Base-by-base conservation (phyloP, 495 filamentous ascomycete genomes). In the Cudoniella acicularis region DNA sequence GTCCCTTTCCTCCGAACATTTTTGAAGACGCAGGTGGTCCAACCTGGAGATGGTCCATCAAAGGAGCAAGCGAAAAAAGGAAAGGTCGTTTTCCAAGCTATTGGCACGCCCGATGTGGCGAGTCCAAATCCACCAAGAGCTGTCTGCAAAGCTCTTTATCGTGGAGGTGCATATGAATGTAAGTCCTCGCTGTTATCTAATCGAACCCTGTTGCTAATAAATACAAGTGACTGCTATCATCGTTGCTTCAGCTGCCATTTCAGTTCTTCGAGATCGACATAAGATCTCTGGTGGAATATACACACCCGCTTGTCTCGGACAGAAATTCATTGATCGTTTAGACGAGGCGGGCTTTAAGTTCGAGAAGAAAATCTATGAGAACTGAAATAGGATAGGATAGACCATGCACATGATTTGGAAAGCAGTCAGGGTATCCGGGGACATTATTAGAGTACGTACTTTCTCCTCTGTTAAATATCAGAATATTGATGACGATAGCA, bases 241-340 rank as follows among this genome's bases (percentile, higher is more conserved):
- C 52, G 52, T 90, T 22, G 79, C 83, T 1, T 81, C 92, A 69
- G 90, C 84, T 4, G 91, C 89, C 1, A 80, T 85, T 60, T 82
- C 85, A 2, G 73, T 96, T 26, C 75, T 95, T 16, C 74, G 83
- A 22, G 81, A 89, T 26, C 83, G 85, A 49, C 77, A 78, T 61
- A 74, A 81, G 18, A 75, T 89, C 1, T 74, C 79, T 0, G 86
- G 89, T 22, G 90, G 90, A 10, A 74, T 95, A 22, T 83, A 91
- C 18, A 96, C 91, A 1, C 80, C 91, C n/a, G 88, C 90, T n/a
- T 88, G 83, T 41, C 72, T 96, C 40, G 91, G 91, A 0, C 87
- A 92, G 69, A 75, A 77, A 25, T 92, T 83, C 65, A 78, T 94
- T 56, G 86, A 94, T 65, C 80, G 88, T 43, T 68, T 93, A 59